These are phyloP conservation scores for Staphylotrichum tortipilum DNA, from an alignment of 495 filamentous ascomycete species.

Conservation along the genomic window DNA sequence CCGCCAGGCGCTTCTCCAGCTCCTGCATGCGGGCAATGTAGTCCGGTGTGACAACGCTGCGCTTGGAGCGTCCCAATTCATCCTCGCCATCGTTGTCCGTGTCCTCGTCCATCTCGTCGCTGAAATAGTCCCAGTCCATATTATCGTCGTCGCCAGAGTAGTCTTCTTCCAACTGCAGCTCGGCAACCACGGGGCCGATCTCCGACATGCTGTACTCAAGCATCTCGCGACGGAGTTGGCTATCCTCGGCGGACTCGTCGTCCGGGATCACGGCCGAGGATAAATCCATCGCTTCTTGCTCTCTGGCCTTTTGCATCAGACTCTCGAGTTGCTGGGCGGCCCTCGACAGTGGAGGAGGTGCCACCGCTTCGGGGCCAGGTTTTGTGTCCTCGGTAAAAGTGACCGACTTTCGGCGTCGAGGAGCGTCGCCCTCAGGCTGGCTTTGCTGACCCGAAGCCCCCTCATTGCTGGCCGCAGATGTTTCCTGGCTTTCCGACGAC, in stretches of 20 bases:
- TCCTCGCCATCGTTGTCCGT: constrained; percentile 51
- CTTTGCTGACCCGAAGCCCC: neutral
- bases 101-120: constrained; percentile 45
- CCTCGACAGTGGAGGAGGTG: constrained; percentile 22
- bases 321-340: constrained; percentile 38
- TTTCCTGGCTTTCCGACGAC: neutral
- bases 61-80: constrained; percentile 59
- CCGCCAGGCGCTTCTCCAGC: constrained; percentile 64
- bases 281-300: constrained; percentile 32
- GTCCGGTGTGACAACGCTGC: constrained; percentile 55
- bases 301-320: constrained; percentile 40
- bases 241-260: constrained; percentile 71
- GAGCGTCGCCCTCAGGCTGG: constrained; percentile 3
- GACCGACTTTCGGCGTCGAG: constrained; percentile 30
- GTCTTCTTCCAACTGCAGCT: constrained; percentile 74
- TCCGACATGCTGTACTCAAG: constrained; percentile 77
- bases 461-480: neutral
- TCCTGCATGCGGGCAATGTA: constrained; percentile 74
- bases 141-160: constrained; percentile 51
- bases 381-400: constrained; percentile 52
- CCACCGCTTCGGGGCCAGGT: constrained; percentile 25
- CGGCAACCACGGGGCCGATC: constrained; percentile 85
- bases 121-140: constrained; percentile 39
- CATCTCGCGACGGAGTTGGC: constrained; percentile 79
- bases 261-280: constrained; percentile 40